Conservation (phyloP, 139 green algal genomes). For the Asterochloris sp. region DNA sequence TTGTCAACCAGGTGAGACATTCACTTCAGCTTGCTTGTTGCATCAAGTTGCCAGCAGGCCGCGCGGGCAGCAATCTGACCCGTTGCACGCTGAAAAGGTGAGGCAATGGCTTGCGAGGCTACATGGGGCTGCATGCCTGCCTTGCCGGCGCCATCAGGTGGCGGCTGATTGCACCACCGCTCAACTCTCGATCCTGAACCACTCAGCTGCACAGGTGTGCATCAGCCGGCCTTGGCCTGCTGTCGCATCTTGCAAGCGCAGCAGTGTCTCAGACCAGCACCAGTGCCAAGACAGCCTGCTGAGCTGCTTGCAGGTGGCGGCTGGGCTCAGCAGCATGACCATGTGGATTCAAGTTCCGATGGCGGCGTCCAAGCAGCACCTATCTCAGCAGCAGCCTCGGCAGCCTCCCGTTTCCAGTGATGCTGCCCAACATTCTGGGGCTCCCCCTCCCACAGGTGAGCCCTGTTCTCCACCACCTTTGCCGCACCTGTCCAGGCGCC, state of each 20-base stretch:
- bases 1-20: conserved; percentile 55
- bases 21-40: background rate
- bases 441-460: background rate
- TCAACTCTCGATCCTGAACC: background rate
- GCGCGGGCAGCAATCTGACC: background rate
- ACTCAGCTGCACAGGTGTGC: background rate
- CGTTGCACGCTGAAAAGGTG: background rate
- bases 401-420: background rate
- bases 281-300: background rate
- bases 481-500: background rate
- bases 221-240: background rate
- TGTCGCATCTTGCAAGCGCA: background rate
- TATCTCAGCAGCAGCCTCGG: background rate
- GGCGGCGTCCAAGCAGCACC: background rate
- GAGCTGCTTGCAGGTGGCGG: conserved; percentile 44
- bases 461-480: background rate
- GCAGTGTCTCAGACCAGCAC: background rate
- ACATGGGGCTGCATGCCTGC: background rate
- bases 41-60: background rate
- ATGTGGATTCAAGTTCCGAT: conserved; percentile 87
- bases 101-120: background rate
- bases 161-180: background rate
- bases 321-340: conserved; percentile 63
- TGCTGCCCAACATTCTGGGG: no score
- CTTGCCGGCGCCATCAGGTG: background rate